Base-by-base conservation (phyloP, 495 filamentous ascomycete genomes). In the Staphylotrichum longicolle region DNA sequence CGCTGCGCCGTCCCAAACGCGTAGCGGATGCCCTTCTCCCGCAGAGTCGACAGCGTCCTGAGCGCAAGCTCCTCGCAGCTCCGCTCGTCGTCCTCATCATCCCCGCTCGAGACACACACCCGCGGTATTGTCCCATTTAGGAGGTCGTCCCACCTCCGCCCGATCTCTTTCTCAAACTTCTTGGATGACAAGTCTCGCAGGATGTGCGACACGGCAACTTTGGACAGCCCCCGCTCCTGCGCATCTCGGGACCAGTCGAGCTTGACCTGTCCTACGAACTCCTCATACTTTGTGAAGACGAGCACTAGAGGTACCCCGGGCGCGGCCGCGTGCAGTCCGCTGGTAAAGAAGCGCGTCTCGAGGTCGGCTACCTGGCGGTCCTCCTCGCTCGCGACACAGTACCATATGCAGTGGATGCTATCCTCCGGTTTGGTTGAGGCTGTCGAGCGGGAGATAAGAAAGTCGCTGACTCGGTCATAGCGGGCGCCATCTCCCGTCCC, bases 231-330 rank as follows among this genome's bases (percentile, higher is more conserved):
- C 27, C 55, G 63, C 15, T 70, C 47, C 15, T 64, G 32, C 10
- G 66, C 65, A 7, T 60, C 54, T 12, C 33, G 42, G 7, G 61
- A 63, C 70, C 70, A 72, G 33, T 66, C 66, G 42, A 70, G 44
- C 57, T 60, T 51, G 34, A 72, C 68, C 11, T 54, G 59, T 35
- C 35, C 48, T 11, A 70, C 63, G 41, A 72, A 72, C 49, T 72
- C 70, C 5, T 72, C 68, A 14, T 72, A 72, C 42, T 72, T 72
- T 15, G 68, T 72, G 14, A 68, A 72, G 5, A 68, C 41, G 15
- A 72, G 47, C 30, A 68, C 8, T 1, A 67, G 50, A 5, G 70
- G 70, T 5, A 70, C 50, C 10, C 65, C 55, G 0, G 55, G 61
- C 2, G 68, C 62, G 0, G 66, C 54, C 9, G 51, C 32, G 10